Base-by-base conservation (phyloP, 352 stramenopile species). In the Pythium vanterpoolii region DNA sequence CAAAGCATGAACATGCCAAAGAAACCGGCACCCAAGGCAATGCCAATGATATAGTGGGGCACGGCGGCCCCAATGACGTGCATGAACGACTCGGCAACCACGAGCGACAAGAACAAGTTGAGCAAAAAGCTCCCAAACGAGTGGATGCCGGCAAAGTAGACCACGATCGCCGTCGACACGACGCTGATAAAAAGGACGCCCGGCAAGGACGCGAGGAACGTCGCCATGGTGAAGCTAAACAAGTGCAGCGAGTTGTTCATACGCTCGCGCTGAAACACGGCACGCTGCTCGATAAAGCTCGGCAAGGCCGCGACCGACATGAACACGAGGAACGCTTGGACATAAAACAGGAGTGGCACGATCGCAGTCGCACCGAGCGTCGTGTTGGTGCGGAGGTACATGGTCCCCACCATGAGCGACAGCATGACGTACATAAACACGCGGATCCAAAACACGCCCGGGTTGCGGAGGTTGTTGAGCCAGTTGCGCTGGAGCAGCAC, bases 1-100 rank as follows among this genome's bases (percentile, higher is more conserved):
- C 80, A 90, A 18, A 93, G 76, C 78, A 93, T 95, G 42, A 95
- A 91, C 68, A 96, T 89, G 42, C 86, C 87, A 50, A 93, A 94
- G 40, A 90, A 53, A 49, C 87, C 83, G 7, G 83, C 86, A 7
- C 74, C 82, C 26, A 95, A 58, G 10, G 84, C 87, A 47, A 96
- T 93, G 11, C 86, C 87, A 60, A 92, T 90, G 60, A 96, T 93
- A 68, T 93, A 89, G 46, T 96, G 81, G 11, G 86, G 84, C 38
- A 89, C 81, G 23, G 83, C 68, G 42, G 84, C 83, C n/a, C 79
- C 81, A 2, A 96, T 69, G 1, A 94, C 71, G 57, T 89, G 76
- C 73, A 93, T 93, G 46, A 92, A 66, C 9, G 83, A 90, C 72
- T 95, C 87, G 7, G 86, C 76, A 0, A 79, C 79, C n/a, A 94